Evolutionary conservation across 1,139 yeast species (phyloP), one percentile per base, ranked within the genome.

Genomic region (Zygoascus sp.): DNA sequence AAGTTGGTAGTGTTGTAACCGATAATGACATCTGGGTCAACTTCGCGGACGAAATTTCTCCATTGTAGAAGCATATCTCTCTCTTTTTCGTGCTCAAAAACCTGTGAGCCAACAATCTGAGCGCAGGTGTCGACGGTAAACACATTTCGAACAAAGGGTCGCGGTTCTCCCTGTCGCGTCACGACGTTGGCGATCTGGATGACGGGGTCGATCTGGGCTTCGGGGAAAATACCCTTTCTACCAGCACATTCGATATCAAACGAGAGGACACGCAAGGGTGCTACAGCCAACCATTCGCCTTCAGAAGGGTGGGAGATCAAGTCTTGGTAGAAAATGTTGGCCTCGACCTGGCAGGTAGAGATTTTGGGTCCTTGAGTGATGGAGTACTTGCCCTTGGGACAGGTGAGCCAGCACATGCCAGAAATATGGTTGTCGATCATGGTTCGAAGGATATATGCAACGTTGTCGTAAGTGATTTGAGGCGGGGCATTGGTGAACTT

Each of bases 171-270:
- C 50, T 83, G 83, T 47, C 76, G 73, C 61, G 85, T 83, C 2
- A 92, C 95, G 20, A 90, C 96, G 60, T 89, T 92, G 3, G 98
- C 98, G 55, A 94, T 92, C 66, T 94, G 98, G 61, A 94, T 94
- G 7, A 94, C 96, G 0, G 96, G 85, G 67, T 94, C 99, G 43
- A 80, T 77, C 52, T 86, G 84, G 1, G 99, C 85, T 63, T 94
- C 98, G 0, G 99, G 98, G 65, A 94, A 94, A 16, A 92, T 77
- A 46, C 98, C 98, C 54, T 88, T 86, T 66, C 99, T 79, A 44
- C 98, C 98, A 5, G 98, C 95, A 76, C 99, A 94, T 68, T 94
- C 99, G 53, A 94, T 92, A 72, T 94, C 98, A 64, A 92, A 92
- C 9, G 97, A 89, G 53, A 94, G 72, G 41, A 94, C 83, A 61